phyloP scores from a whole-genome alignment of 2,329 filamentous ascomycete species.

The Chrysoporthe cubensis region DNA sequence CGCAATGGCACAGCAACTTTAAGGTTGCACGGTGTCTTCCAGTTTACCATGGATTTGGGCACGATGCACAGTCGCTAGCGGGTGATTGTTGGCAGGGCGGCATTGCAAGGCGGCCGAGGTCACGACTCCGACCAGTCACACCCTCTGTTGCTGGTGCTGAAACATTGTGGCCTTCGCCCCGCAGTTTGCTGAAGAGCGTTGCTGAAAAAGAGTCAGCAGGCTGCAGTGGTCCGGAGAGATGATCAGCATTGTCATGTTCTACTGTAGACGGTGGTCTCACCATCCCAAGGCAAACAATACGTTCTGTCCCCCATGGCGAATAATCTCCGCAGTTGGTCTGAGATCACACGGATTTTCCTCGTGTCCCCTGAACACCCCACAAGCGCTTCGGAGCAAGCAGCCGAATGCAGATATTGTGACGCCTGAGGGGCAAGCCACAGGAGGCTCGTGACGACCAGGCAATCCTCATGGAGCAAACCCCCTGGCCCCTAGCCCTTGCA shows the following conservation, averaged over 20 bases:
- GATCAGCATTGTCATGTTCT: background rate
- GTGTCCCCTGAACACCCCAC: background rate
- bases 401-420: background rate
- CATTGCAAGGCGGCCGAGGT: constrained; percentile 15
- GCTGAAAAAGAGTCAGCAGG: background rate
- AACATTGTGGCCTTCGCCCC: constrained; percentile 18
- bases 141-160: constrained; percentile 10
- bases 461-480: background rate
- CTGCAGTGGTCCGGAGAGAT: background rate
- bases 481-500: background rate
- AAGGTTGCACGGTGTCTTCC: background rate
- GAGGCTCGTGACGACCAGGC: constrained; percentile 2
- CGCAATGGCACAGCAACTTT: background rate
- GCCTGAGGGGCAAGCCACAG: constrained; percentile 3
- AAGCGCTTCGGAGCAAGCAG: background rate
- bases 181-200: constrained; percentile 6
- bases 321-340: background rate
- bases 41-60: background rate
- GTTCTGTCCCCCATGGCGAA: background rate
- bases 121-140: background rate
- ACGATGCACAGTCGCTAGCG: constrained; percentile 15
- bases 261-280: background rate
- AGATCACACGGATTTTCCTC: background rate
- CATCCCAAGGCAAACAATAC: background rate
- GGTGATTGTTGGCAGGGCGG: constrained; percentile 12